These are phyloP conservation scores for Rhytidiadelphus loreus DNA, from an alignment of 225 moss, liverwort and hornwort genomes.

Conservation along the genomic window DNA sequence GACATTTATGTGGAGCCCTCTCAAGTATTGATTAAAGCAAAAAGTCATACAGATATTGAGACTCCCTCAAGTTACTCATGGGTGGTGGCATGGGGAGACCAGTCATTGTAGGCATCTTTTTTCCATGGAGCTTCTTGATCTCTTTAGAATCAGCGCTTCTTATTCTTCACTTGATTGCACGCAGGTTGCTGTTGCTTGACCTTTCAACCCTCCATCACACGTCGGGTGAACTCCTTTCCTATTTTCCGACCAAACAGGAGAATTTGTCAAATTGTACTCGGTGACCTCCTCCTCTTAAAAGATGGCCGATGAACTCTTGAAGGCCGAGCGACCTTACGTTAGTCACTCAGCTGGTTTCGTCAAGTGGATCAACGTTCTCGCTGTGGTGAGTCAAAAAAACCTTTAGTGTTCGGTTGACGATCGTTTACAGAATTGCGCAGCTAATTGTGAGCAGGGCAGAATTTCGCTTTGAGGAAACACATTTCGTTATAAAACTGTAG, in stretches of 20 bases:
- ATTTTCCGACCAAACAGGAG: neutral
- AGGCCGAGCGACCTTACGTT: neutral
- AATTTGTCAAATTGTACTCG: neutral
- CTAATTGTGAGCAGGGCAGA: neutral
- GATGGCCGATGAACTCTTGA: conserved; percentile 17
- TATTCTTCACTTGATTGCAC: neutral
- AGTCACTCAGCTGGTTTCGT: conserved; percentile 2
- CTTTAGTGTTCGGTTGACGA: neutral
- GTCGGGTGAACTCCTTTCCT: neutral
- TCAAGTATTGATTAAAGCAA: neutral
- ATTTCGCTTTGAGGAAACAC: too few species aligned
- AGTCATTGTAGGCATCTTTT: neutral
- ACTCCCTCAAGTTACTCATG: neutral
- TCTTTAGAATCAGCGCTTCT: neutral
- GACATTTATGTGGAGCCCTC: neutral
- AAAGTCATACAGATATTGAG: neutral
- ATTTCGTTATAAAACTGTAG: too few species aligned
- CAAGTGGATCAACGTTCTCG: conserved; percentile 17
- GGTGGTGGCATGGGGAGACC: neutral
- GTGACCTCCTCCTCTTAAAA: neutral
- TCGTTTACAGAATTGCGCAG: neutral
- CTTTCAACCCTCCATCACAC: neutral
- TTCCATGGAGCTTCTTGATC: neutral
- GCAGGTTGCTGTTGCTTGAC: neutral
- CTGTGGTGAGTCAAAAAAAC: conserved; percentile 6